These are phyloP conservation scores for Iris macrosiphon DNA, from an alignment of 106 monocot genomes.

Conservation along the genomic window DNA sequence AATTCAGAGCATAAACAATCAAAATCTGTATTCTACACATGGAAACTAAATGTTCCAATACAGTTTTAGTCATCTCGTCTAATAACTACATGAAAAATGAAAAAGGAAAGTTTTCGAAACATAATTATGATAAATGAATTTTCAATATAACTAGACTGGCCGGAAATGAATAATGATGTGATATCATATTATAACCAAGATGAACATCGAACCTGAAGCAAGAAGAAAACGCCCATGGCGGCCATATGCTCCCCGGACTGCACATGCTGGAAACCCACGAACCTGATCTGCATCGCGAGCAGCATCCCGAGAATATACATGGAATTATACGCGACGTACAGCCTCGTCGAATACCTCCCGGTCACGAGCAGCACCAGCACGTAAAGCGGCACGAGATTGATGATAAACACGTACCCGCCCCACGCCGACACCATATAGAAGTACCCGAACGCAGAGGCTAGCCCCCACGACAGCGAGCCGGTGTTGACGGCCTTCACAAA, in stretches of 20 bases:
- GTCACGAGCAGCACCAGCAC: slow-evolving; percentile 67
- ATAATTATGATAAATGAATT: too few species aligned
- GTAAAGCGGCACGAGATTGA: slow-evolving; percentile 62
- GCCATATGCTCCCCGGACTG: slow-evolving; percentile 91
- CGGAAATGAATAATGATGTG: too few species aligned
- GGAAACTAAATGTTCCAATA: too few species aligned
- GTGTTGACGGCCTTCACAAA: slow-evolving; percentile 74
- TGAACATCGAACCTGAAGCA: slow-evolving; percentile 69
- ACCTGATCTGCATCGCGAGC: slow-evolving; percentile 77
- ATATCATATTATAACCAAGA: too few species aligned
- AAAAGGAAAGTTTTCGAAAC: too few species aligned
- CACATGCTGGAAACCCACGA: slow-evolving; percentile 81
- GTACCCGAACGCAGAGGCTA: slow-evolving; percentile 68
- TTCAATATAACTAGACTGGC: too few species aligned
- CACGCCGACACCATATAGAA: slow-evolving; percentile 88
- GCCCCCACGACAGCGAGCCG: slow-evolving; percentile 54
- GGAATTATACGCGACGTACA: slow-evolving; percentile 65
- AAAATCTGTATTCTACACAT: too few species aligned
- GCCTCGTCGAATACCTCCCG: slow-evolving; percentile 75
- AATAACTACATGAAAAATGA: too few species aligned
- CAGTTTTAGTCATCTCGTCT: too few species aligned
- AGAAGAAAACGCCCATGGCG: slow-evolving; percentile 75
- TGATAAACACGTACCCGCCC: slow-evolving; percentile 82
- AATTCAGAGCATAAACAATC: too few species aligned
- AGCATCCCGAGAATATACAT: slow-evolving; percentile 76